Conservation (phyloP, 2,329 filamentous ascomycete genomes). For the Penicillium sclerotiorum region DNA sequence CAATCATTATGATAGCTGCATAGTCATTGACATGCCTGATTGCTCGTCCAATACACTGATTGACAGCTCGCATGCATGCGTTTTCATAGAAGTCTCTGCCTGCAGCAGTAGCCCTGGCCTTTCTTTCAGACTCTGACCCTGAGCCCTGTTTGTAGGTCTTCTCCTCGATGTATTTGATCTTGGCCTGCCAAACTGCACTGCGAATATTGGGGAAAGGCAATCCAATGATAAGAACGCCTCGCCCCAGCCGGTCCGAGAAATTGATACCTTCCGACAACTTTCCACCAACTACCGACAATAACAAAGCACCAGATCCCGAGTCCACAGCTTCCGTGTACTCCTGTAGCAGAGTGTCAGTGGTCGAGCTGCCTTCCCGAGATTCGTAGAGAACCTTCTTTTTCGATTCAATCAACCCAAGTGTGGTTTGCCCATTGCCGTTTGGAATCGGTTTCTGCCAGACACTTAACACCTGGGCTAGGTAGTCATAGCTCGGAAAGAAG, state of each 20-base stretch:
- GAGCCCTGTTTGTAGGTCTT: conserved; percentile 45
- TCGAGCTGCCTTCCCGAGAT: conserved; percentile 46
- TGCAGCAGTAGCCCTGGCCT: conserved; percentile 48
- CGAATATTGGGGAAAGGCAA: conserved; percentile 90
- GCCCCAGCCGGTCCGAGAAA: conserved; percentile 86
- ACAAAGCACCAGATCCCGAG: conserved; percentile 67
- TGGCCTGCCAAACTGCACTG: conserved; percentile 89
- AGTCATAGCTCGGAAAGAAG: conserved; percentile 95
- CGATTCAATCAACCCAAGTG: conserved; percentile 35
- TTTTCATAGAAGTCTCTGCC: conserved; percentile 89
- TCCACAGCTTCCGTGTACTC: conserved; percentile 72
- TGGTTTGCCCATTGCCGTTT: conserved; percentile 29
- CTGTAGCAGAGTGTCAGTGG: conserved; percentile 69
- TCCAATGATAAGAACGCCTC: conserved; percentile 88
- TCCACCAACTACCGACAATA: conserved; percentile 89
- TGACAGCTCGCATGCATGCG: conserved; percentile 93
- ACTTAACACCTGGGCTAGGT: conserved; percentile 72
- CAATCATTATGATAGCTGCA: conserved; percentile 83
- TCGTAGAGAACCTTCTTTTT: conserved; percentile 57
- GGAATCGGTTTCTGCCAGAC: conserved; percentile 58
- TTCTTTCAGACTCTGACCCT: conserved; percentile 33
- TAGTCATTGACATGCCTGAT: conserved; percentile 89
- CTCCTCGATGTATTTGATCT: conserved; percentile 80
- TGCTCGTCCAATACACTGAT: conserved; percentile 91
- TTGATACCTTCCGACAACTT: conserved; percentile 98